Percentiles rank a stretch among this genome's conserved stretches.
phyloP scores from a whole-genome alignment of 257 asterid genomes.

The Solanum raphanifolium region DNA sequence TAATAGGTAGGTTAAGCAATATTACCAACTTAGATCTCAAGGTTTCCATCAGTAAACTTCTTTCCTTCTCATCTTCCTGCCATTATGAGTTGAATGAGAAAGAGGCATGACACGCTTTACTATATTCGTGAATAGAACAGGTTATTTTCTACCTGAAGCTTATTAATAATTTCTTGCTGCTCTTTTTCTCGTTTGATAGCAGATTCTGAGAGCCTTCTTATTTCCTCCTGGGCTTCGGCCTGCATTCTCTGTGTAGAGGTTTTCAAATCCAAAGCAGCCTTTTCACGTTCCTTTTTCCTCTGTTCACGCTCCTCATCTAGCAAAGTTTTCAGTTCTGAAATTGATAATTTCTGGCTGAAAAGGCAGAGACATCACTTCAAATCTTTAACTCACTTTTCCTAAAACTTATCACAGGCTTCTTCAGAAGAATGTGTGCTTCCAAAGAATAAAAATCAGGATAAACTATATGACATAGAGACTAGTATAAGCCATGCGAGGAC shows the following conservation, averaged over 20 bases:
- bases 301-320: slow-evolving; percentile 93
- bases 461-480: background rate
- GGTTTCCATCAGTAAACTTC: slow-evolving; percentile 59
- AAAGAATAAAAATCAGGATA: background rate
- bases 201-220: slow-evolving; percentile 55
- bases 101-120: background rate
- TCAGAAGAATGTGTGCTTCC: background rate
- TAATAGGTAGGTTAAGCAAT: slow-evolving; percentile 8
- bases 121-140: background rate
- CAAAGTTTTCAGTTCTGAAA: slow-evolving; percentile 63
- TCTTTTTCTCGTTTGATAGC: slow-evolving; percentile 73
- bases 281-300: slow-evolving; percentile 86
- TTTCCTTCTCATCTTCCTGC: slow-evolving; percentile 91
- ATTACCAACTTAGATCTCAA: slow-evolving; percentile 86
- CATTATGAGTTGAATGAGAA: background rate
- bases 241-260: slow-evolving; percentile 65
- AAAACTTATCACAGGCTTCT: background rate
- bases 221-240: slow-evolving; percentile 79
- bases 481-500: background rate
- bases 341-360: slow-evolving; percentile 81
- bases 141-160: slow-evolving; percentile 58
- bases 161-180: slow-evolving; percentile 80
- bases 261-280: slow-evolving; percentile 62
- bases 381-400: background rate
- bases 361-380: slow-evolving; percentile 10